phyloP scores from a whole-genome alignment of 352 stramenopile species.

The Globisporangium parvum region DNA sequence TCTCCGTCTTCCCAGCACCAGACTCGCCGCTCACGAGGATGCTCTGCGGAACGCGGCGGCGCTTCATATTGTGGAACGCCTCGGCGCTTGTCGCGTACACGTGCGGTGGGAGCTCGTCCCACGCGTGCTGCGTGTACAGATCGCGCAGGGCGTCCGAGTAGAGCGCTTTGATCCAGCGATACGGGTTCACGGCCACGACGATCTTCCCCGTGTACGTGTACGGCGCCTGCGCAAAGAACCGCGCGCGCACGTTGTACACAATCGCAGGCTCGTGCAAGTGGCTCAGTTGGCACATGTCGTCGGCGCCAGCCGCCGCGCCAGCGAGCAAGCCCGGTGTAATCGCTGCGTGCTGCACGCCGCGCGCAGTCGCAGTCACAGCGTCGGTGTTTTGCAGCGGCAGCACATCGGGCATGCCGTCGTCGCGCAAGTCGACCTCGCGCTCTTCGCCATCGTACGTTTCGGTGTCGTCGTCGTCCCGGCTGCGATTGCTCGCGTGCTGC shows the following conservation, averaged over 20 bases:
- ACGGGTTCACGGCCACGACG: constrained; percentile 96
- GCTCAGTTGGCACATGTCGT: constrained; percentile 83
- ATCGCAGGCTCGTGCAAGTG: constrained; percentile 90
- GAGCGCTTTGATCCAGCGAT: constrained; percentile 84
- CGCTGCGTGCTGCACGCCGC: constrained; percentile 12
- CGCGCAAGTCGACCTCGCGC: constrained; percentile 57
- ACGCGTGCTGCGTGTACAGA: constrained; percentile 59
- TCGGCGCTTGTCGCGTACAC: constrained; percentile 87
- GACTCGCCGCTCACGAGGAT: constrained; percentile 86
- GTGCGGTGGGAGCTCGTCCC: constrained; percentile 77
- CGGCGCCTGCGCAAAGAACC: constrained; percentile 81
- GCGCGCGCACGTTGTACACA: constrained; percentile 88
- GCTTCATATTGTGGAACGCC: constrained; percentile 80
- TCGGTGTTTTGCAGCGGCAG: constrained; percentile 70
- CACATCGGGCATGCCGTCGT: constrained; percentile 69
- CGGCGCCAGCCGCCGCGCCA: constrained; percentile 30
- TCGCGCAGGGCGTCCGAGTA: constrained; percentile 77
- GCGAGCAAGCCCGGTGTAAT: constrained; percentile 24
- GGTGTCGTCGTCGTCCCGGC: constrained; percentile 14
- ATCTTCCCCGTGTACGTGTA: constrained; percentile 98
- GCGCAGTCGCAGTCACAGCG: background rate
- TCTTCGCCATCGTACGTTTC: constrained; percentile 29
- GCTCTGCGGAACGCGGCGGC: constrained; percentile 62
- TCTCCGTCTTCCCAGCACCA: constrained; percentile 92
- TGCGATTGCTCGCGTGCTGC: constrained; percentile 1